Percentiles rank a stretch among this genome's conserved stretches.
Conservation (phyloP, 129 eudicot genomes). For the Chrysanthemum seticuspe region DNA sequence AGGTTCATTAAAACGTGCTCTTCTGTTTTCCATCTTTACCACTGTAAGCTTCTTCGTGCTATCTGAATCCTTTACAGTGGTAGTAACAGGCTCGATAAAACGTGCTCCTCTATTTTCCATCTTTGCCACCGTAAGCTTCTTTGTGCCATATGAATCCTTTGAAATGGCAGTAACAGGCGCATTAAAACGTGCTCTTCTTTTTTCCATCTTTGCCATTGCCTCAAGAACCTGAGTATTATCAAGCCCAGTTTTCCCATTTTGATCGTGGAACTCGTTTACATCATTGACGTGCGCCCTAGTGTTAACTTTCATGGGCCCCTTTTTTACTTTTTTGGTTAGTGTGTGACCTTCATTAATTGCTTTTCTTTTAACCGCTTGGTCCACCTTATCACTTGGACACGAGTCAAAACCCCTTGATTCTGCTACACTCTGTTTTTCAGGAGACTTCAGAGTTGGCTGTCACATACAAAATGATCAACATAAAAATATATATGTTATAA, state of each 20-base stretch:
- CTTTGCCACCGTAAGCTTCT: background rate
- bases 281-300: slow-evolving; percentile 12
- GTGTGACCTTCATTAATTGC: slow-evolving; percentile 44
- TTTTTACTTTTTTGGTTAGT: slow-evolving; percentile 36
- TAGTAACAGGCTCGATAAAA: slow-evolving; percentile 51
- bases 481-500: background rate
- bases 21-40: too few relatives aligned
- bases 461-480: slow-evolving; percentile 20
- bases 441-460: slow-evolving; percentile 51
- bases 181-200: slow-evolving; percentile 72
- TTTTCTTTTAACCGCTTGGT: slow-evolving; percentile 16
- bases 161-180: slow-evolving; percentile 40
- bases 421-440: slow-evolving; percentile 35
- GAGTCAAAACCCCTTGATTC: slow-evolving; percentile 10
- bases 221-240: slow-evolving; percentile 53
- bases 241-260: slow-evolving; percentile 23
- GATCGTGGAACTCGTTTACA: slow-evolving; percentile 16
- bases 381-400: slow-evolving; percentile 18
- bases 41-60: slow-evolving; percentile 13
- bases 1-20: too few relatives aligned
- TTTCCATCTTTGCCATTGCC: slow-evolving; percentile 79
- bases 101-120: slow-evolving; percentile 28
- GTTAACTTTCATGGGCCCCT: slow-evolving; percentile 16
- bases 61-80: slow-evolving; percentile 30
- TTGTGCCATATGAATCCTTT: slow-evolving; percentile 31